Conservation (phyloP, 805 yeast genomes). For the Jamesozyma jinghongensis region DNA sequence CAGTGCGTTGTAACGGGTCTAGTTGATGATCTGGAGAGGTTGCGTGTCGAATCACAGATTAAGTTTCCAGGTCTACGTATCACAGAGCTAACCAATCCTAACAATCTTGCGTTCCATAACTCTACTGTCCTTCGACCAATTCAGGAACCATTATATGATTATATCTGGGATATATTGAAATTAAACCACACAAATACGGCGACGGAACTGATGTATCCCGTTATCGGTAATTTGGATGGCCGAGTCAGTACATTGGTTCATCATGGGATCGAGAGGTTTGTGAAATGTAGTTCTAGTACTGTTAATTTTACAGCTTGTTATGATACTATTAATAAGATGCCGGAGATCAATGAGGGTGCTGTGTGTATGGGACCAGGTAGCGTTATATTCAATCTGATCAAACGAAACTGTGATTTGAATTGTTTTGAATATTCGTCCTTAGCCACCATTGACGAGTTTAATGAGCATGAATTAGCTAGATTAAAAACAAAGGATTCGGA, state of each 20-base stretch:
- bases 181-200: constrained; percentile 20
- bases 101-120: constrained; percentile 29
- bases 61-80: constrained; percentile 20
- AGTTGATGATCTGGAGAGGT: constrained; percentile 20
- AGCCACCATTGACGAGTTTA: constrained; percentile 20
- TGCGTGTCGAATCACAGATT: constrained; percentile 17
- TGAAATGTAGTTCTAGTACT: constrained; percentile 25
- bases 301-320: constrained; percentile 29
- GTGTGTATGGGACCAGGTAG: constrained; percentile 28
- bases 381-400: constrained; percentile 23
- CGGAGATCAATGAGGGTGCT: constrained; percentile 9
- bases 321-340: constrained; percentile 18
- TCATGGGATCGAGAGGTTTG: constrained; percentile 29
- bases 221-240: constrained; percentile 28
- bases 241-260: constrained; percentile 19
- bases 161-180: constrained; percentile 26
- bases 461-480: constrained; percentile 7
- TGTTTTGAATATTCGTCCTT: constrained; percentile 21
- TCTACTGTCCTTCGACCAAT: constrained; percentile 23
- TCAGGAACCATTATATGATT: constrained; percentile 29
- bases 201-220: constrained; percentile 21
- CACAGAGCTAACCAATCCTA: constrained; percentile 26
- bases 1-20: constrained; percentile 30
- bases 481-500: not conserved
- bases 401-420: constrained; percentile 20